phyloP scores from a whole-genome alignment of 345 rosid species.

The Aquilaria sinensis region DNA sequence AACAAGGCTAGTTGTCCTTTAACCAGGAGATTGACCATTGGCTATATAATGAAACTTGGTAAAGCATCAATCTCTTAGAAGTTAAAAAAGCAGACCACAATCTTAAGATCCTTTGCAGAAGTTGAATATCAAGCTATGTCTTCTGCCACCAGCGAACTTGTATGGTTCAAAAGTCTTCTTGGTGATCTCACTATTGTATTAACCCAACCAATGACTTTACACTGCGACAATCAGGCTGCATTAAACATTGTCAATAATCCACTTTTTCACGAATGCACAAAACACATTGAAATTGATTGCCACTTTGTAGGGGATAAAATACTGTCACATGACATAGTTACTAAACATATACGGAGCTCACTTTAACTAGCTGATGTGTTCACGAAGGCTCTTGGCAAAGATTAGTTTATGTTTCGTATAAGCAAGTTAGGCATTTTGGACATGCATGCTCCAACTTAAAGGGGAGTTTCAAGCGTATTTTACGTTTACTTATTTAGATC shows the following conservation, averaged over 20 bases:
- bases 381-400: background rate
- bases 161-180: background rate
- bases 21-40: background rate
- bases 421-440: background rate
- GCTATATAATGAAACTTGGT: background rate
- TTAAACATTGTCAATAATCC: background rate
- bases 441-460: too few species aligned
- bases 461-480: too few species aligned
- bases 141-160: background rate
- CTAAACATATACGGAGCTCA: too few species aligned
- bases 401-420: background rate
- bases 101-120: background rate
- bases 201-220: background rate
- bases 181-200: background rate
- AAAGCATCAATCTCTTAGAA: background rate
- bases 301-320: background rate
- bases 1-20: conserved; percentile 8
- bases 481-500: too few species aligned
- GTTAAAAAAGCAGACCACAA: background rate
- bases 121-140: background rate
- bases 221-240: background rate
- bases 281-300: conserved; percentile 1
- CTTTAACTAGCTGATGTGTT: background rate
- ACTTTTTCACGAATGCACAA: background rate
- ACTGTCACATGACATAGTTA: background rate